Evolutionary conservation across 2,329 filamentous ascomycete genomes (phyloP).

Genomic region (Pezicula radicicola): DNA sequence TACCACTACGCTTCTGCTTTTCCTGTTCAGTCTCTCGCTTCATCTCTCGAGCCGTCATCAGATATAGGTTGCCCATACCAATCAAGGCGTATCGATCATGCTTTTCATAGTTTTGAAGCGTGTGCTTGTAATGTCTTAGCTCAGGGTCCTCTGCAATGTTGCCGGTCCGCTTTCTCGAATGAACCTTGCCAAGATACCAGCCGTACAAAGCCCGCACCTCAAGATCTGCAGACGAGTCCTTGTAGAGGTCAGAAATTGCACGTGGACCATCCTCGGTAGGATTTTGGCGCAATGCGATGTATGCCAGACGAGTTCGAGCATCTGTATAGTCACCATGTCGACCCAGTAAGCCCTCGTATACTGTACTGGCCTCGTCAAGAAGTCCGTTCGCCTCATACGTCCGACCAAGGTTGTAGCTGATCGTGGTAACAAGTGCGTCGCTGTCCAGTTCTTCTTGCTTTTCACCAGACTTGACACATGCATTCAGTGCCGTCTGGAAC

Average conservation of each 20-base stretch:
- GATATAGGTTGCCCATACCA: slow-evolving; percentile 89
- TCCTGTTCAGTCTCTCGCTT: slow-evolving; percentile 84
- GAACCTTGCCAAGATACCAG: slow-evolving; percentile 84
- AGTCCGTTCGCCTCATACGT: slow-evolving; percentile 87
- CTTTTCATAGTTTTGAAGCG: slow-evolving; percentile 90
- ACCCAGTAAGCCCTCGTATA: slow-evolving; percentile 81
- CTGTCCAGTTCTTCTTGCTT: slow-evolving; percentile 76
- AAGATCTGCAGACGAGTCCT: slow-evolving; percentile 78
- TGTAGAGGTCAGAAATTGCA: slow-evolving; percentile 79
- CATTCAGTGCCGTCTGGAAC: slow-evolving; percentile 88
- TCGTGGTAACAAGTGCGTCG: slow-evolving; percentile 89
- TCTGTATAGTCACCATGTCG: slow-evolving; percentile 92
- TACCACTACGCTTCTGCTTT: slow-evolving; percentile 83
- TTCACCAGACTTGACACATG: slow-evolving; percentile 78
- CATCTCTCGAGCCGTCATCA: slow-evolving; percentile 90
- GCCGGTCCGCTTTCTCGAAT: slow-evolving; percentile 74
- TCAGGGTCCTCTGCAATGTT: slow-evolving; percentile 89
- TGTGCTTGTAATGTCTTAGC: slow-evolving; percentile 94
- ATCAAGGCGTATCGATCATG: slow-evolving; percentile 96
- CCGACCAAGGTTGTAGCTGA: slow-evolving; percentile 93
- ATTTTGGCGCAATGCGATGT: slow-evolving; percentile 79
- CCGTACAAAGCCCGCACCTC: slow-evolving; percentile 92
- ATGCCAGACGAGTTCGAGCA: slow-evolving; percentile 82
- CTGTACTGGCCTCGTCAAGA: slow-evolving; percentile 77
- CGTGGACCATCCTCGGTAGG: slow-evolving; percentile 85